phyloP scores from a whole-genome alignment of 2,329 filamentous ascomycete species.

The Paecilomyces niveus region DNA sequence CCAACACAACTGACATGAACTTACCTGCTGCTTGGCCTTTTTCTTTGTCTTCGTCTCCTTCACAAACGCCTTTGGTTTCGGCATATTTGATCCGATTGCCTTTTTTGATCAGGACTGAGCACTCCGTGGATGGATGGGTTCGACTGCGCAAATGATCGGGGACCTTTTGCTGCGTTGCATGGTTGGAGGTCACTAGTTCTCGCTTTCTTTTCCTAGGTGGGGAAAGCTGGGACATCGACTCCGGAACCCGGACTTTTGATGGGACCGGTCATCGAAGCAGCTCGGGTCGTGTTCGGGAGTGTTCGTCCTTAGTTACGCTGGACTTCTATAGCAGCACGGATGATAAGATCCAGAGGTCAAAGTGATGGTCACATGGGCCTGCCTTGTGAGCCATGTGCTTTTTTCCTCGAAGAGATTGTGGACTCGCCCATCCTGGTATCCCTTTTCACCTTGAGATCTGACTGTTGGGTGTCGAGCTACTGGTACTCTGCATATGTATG shows the following conservation, averaged over 20 bases:
- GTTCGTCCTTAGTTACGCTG: too few relatives aligned
- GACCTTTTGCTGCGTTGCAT: neutral
- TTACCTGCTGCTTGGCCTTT: slow-evolving; percentile 20
- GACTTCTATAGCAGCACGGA: neutral
- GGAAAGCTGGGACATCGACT: neutral
- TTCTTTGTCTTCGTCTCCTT: slow-evolving; percentile 27
- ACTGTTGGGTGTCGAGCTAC: neutral
- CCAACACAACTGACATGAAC: neutral
- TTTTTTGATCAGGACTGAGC: neutral
- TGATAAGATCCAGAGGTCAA: neutral
- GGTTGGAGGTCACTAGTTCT: neutral
- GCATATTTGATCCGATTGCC: neutral
- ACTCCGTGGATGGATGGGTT: neutral
- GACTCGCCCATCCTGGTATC: too few relatives aligned
- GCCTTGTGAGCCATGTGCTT: too few relatives aligned
- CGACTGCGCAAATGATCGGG: neutral
- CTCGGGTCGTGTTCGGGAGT: neutral
- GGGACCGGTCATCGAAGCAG: neutral
- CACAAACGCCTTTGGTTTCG: slow-evolving; percentile 9
- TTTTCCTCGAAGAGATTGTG: too few relatives aligned
- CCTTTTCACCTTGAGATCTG: too few relatives aligned
- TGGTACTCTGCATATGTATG: neutral
- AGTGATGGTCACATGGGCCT: too few relatives aligned
- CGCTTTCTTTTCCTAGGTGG: neutral
- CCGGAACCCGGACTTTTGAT: neutral